Evolutionary conservation across 2,329 filamentous ascomycete species (phyloP).

Genomic region (Cryphonectria radicalis): DNA sequence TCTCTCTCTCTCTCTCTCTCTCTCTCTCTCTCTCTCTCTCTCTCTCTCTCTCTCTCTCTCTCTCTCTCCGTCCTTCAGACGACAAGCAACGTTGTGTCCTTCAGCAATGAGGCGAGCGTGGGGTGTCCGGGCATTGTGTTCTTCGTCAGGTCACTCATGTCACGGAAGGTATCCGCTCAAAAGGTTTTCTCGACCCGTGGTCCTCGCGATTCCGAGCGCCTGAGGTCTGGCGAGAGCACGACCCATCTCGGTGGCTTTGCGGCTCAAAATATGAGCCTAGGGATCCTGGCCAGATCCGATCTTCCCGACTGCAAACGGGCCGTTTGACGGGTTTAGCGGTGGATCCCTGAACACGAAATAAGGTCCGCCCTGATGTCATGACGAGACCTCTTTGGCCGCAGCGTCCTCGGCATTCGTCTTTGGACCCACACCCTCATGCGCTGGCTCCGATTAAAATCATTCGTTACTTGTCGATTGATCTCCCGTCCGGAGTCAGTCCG

Average conservation of each 20-base stretch:
- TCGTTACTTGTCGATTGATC: slow-evolving; percentile 18
- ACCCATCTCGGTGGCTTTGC: slow-evolving; percentile 28
- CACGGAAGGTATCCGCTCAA: background rate
- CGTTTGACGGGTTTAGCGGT: slow-evolving; percentile 28
- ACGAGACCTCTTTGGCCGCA: slow-evolving; percentile 20
- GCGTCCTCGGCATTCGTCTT: slow-evolving; percentile 25
- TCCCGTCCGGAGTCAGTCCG: slow-evolving; percentile 24
- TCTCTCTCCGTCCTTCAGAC: background rate
- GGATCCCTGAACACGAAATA: slow-evolving; percentile 18
- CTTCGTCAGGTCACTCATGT: background rate
- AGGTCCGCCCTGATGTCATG: slow-evolving; percentile 26
- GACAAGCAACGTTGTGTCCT: background rate
- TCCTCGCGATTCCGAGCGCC: slow-evolving; percentile 6
- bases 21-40: background rate
- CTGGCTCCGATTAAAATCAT: slow-evolving; percentile 25
- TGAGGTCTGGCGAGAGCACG: slow-evolving; percentile 24
- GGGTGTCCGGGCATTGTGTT: background rate
- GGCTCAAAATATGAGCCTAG: slow-evolving; percentile 28
- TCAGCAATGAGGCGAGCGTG: background rate
- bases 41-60: background rate
- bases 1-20: too few species aligned
- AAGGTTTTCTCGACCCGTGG: too few species aligned
- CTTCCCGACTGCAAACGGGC: slow-evolving; percentile 28
- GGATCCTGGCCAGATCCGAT: slow-evolving; percentile 21
- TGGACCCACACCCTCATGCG: slow-evolving; percentile 15